Evolutionary conservation across 495 filamentous ascomycete species (phyloP).

Genomic region (Pyronema omphalodes): DNA sequence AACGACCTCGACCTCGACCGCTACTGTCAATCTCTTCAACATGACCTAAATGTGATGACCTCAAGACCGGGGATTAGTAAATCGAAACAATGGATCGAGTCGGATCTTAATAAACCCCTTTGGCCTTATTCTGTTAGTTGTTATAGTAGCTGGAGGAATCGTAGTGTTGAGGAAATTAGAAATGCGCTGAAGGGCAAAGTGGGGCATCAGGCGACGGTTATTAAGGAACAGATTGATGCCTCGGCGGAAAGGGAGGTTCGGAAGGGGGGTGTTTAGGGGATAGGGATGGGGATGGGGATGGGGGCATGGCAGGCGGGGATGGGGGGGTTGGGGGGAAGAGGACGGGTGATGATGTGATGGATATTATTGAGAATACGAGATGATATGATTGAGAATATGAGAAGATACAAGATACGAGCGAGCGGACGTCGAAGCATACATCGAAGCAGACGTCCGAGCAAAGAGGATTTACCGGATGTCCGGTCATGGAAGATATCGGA

Average conservation of each 20-base stretch:
- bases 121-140: conserved; percentile 45
- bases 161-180: conserved; percentile 41
- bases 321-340: too few species aligned
- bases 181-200: conserved; percentile 33
- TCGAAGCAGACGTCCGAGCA: too few species aligned
- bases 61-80: conserved; percentile 34
- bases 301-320: too few species aligned
- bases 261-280: neutral
- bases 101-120: conserved; percentile 41
- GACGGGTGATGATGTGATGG: too few species aligned
- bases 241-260: conserved; percentile 6
- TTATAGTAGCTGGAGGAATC: conserved; percentile 41
- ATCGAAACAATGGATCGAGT: conserved; percentile 37
- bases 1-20: conserved; percentile 68
- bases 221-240: neutral
- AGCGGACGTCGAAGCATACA: too few species aligned
- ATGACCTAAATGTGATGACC: conserved; percentile 58
- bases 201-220: conserved; percentile 3
- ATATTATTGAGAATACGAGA: too few species aligned
- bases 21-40: conserved; percentile 52
- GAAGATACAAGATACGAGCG: too few species aligned
- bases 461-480: too few species aligned
- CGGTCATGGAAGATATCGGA: too few species aligned
- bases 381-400: too few species aligned
- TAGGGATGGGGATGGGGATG: too few species aligned